Percentiles rank a stretch among this genome's conserved stretches.
Evolutionary conservation across 2,329 filamentous ascomycete species (phyloP).

Genomic region (Trichothecium roseum): DNA sequence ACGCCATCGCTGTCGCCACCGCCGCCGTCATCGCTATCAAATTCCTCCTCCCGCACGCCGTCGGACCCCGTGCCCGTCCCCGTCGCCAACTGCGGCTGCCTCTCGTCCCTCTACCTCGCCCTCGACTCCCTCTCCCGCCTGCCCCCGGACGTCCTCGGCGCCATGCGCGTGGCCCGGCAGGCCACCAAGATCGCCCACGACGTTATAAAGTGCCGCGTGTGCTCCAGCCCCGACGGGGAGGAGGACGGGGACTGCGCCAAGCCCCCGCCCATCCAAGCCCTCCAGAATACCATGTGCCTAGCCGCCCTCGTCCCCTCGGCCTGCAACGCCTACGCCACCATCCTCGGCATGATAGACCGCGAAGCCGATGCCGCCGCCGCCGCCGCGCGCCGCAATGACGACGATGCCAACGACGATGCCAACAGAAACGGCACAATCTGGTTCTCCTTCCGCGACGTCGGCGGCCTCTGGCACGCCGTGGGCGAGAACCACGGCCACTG

Average conservation of each 20-base stretch:
- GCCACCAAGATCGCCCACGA: conserved; percentile 39
- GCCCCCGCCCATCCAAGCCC: conserved; percentile 33
- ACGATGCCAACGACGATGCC: too few species aligned
- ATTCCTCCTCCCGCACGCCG: background rate
- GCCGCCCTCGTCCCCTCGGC: conserved; percentile 46
- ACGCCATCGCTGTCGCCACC: background rate
- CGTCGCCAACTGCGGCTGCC: conserved; percentile 32
- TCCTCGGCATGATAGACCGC: conserved; percentile 44
- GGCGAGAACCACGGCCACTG: conserved; percentile 15
- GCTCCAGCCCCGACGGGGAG: conserved; percentile 26
- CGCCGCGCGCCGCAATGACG: conserved; percentile 22
- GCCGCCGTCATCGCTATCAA: background rate
- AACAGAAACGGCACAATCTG: too few species aligned
- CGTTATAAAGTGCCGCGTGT: conserved; percentile 39
- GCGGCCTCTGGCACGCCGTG: conserved; percentile 35
- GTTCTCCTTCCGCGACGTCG: conserved; percentile 35
- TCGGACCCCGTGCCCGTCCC: conserved; percentile 14
- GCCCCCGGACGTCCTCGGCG: conserved; percentile 30
- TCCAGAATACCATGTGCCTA: conserved; percentile 50
- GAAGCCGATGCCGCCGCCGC: conserved; percentile 33
- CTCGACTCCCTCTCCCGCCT: conserved; percentile 38
- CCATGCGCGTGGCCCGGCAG: conserved; percentile 35
- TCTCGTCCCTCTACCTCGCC: conserved; percentile 37
- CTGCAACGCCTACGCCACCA: conserved; percentile 44
- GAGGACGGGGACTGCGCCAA: conserved; percentile 20